Percentiles rank a stretch among this genome's conserved stretches.
These are phyloP conservation scores for Phialophora chinensis DNA, from an alignment of 2,329 filamentous ascomycete species.

Conservation along the genomic window DNA sequence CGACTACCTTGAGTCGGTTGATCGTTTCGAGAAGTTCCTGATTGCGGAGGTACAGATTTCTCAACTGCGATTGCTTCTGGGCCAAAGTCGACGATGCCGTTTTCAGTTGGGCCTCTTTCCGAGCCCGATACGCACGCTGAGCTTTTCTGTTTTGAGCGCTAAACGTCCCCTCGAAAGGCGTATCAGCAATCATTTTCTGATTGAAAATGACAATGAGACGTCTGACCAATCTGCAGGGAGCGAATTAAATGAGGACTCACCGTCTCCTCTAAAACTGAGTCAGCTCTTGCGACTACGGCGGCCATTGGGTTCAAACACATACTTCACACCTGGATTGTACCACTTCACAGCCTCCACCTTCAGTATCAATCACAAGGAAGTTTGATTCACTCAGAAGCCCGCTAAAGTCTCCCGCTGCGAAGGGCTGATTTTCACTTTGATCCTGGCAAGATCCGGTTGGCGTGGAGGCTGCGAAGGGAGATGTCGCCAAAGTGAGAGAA, in stretches of 20 bases:
- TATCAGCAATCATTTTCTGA: neutral
- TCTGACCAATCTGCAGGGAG: neutral
- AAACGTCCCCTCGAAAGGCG: neutral
- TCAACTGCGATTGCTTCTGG: slow-evolving; percentile 9
- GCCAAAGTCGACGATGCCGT: slow-evolving; percentile 15
- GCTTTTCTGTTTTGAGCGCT: slow-evolving; percentile 31
- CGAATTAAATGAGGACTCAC: neutral
- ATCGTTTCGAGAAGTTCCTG: slow-evolving; percentile 8
- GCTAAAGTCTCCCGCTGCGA: neutral
- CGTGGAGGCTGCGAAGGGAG: neutral
- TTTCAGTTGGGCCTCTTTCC: slow-evolving; percentile 34
- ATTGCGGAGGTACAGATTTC: slow-evolving; percentile 2
- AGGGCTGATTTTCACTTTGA: neutral
- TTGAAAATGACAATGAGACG: neutral
- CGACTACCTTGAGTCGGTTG: slow-evolving; percentile 6
- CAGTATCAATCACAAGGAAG: slow-evolving; percentile 1
- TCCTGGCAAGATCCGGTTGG: neutral
- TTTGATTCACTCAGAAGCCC: neutral
- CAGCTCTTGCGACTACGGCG: neutral
- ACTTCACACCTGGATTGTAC: slow-evolving; percentile 16
- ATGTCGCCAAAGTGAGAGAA: neutral
- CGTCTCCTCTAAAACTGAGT: slow-evolving; percentile 14
- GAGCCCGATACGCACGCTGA: slow-evolving; percentile 36
- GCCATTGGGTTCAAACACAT: neutral
- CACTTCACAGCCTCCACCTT: slow-evolving; percentile 14